A percentile compares a stretch with the other conserved stretches of the same genome.
Evolutionary conservation across 2,329 filamentous ascomycete species (phyloP).

Genomic region (Exophiala alcalophila): DNA sequence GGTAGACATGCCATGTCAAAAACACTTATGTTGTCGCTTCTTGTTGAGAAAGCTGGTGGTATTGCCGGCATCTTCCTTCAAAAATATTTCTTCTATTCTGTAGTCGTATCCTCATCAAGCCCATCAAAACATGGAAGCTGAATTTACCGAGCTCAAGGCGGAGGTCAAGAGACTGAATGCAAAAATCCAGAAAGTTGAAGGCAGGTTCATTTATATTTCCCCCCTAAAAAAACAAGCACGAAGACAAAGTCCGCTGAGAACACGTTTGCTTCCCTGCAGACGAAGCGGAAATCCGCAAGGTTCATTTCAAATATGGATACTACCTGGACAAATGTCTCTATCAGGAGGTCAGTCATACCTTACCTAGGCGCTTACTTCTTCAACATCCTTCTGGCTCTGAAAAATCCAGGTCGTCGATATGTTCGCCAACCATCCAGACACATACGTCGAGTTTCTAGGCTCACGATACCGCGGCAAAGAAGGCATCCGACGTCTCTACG

Average conservation of each 20-base stretch:
- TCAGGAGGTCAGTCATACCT: conserved; percentile 44
- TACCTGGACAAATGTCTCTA: conserved; percentile 60
- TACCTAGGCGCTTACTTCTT: not conserved
- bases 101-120: not conserved
- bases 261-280: conserved; percentile 36
- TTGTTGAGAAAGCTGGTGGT: no score
- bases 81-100: not conserved
- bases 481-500: conserved; percentile 53
- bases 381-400: not conserved
- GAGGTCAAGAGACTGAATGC: conserved; percentile 23
- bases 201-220: no score
- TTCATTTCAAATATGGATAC: conserved; percentile 59
- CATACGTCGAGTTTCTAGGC: conserved; percentile 57
- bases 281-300: conserved; percentile 54
- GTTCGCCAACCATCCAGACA: conserved; percentile 53
- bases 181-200: conserved; percentile 24
- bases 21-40: no score
- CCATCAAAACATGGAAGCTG: conserved; percentile 13
- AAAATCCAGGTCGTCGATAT: conserved; percentile 45
- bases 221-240: not conserved
- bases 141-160: conserved; percentile 21
- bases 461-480: conserved; percentile 53
- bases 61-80: no score
- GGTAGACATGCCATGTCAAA: no score
- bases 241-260: not conserved